Evolutionary conservation across 257 asterid genomes (phyloP).

Genomic region (Rhazya stricta): DNA sequence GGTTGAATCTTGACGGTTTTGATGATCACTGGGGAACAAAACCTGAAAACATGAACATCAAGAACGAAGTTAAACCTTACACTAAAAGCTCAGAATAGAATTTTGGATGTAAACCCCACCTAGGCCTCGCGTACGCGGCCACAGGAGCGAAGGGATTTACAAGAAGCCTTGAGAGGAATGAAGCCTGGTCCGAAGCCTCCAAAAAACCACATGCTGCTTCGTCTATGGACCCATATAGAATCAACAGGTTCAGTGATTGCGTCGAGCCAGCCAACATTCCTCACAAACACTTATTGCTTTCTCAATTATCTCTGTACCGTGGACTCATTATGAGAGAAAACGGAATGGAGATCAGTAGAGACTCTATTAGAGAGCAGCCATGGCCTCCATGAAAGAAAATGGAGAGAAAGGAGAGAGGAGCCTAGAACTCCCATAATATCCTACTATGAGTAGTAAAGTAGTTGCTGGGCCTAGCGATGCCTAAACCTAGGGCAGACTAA

Average conservation of each 20-base stretch:
- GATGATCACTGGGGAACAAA: conserved; percentile 3
- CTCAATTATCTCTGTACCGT: neutral
- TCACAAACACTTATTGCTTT: conserved; percentile 44
- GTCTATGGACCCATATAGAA: neutral
- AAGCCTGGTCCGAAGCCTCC: conserved; percentile 65
- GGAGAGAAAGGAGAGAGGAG: neutral
- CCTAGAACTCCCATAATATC: neutral
- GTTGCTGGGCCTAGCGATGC: conserved; percentile 4
- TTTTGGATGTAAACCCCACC: neutral
- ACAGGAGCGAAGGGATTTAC: neutral
- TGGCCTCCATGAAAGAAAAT: neutral
- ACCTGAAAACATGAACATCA: neutral
- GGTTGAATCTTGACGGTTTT: neutral
- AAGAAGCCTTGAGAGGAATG: conserved; percentile 36
- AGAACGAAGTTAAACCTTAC: neutral
- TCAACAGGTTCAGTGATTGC: conserved; percentile 28
- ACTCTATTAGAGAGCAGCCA: neutral
- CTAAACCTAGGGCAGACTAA: neutral
- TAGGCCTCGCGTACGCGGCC: no score
- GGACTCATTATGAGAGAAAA: neutral
- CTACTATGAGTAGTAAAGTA: neutral
- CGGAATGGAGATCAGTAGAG: neutral
- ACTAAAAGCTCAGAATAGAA: neutral
- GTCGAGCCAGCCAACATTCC: conserved; percentile 84
- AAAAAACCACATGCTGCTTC: conserved; percentile 6